Evolutionary conservation across 768 basidiomycete genomes (phyloP).

Genomic region (Amanita brunnescens): DNA sequence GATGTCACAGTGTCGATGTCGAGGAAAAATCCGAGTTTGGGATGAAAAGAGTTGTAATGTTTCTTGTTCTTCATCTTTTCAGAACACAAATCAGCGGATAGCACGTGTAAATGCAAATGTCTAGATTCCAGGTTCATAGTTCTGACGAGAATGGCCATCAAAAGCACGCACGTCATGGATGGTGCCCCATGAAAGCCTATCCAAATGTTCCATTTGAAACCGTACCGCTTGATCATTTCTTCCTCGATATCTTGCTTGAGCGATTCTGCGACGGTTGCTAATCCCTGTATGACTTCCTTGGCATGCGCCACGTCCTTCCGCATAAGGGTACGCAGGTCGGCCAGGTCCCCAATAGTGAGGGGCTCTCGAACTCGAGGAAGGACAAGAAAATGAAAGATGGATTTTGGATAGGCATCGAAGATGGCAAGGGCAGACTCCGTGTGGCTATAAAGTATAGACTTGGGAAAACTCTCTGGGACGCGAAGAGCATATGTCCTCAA

Average conservation of each 20-base stretch:
- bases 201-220: constrained; percentile 72
- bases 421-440: constrained; percentile 51
- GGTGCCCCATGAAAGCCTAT: constrained; percentile 80
- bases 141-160: not conserved
- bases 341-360: constrained; percentile 28
- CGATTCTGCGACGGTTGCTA: constrained; percentile 48
- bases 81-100: constrained; percentile 71
- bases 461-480: constrained; percentile 44
- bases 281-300: constrained; percentile 39
- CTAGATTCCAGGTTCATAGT: constrained; percentile 24
- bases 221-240: constrained; percentile 72
- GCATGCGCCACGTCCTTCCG: constrained; percentile 44
- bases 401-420: constrained; percentile 74
- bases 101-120: constrained; percentile 78
- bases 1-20: constrained; percentile 67
- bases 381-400: constrained; percentile 81
- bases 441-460: constrained; percentile 50
- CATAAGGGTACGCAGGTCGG: constrained; percentile 49
- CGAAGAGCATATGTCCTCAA: constrained; percentile 54
- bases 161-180: constrained; percentile 68
- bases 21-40: constrained; percentile 76
- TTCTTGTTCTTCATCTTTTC: constrained; percentile 74
- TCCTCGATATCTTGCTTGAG: constrained; percentile 56
- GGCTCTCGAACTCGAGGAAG: constrained; percentile 49
- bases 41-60: constrained; percentile 89